A percentile compares a stretch with the other conserved stretches of the same genome.
Conservation (phyloP, 2,329 filamentous ascomycete species). For the Aspergillus tubingensis region DNA sequence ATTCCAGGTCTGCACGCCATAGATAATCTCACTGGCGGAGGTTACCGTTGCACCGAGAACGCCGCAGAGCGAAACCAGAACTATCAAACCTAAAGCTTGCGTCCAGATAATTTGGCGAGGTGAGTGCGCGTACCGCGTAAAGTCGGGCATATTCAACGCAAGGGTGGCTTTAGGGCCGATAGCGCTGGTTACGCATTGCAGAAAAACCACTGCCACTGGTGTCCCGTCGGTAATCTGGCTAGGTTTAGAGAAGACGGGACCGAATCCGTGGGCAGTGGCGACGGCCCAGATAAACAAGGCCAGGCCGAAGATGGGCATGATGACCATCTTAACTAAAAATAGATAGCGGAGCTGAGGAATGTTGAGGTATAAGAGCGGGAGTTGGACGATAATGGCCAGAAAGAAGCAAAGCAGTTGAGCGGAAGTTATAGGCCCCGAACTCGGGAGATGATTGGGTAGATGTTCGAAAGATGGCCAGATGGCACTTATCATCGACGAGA, state of each 20-base stretch:
- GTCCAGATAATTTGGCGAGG: slow-evolving; percentile 11
- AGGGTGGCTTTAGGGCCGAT: slow-evolving; percentile 16
- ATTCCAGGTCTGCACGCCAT: slow-evolving; percentile 15
- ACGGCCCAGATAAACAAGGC: slow-evolving; percentile 16
- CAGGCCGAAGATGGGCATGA: slow-evolving; percentile 18
- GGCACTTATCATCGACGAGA: slow-evolving; percentile 15
- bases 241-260: slow-evolving; percentile 15
- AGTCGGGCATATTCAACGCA: slow-evolving; percentile 14
- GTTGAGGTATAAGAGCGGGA: slow-evolving; percentile 12
- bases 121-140: slow-evolving; percentile 13
- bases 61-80: slow-evolving; percentile 14
- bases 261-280: slow-evolving; percentile 13
- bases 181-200: slow-evolving; percentile 14
- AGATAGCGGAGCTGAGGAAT: slow-evolving; percentile 13
- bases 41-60: slow-evolving; percentile 16
- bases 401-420: slow-evolving; percentile 16
- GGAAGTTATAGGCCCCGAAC: slow-evolving; percentile 8
- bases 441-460: slow-evolving; percentile 11
- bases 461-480: slow-evolving; percentile 19
- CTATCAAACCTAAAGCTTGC: slow-evolving; percentile 9
- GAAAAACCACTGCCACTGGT: slow-evolving; percentile 14
- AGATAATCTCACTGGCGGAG: slow-evolving; percentile 13
- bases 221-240: slow-evolving; percentile 15
- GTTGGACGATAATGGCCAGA: slow-evolving; percentile 15
- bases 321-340: slow-evolving; percentile 14